Evolutionary conservation across 768 basidiomycete genomes (phyloP), one percentile per base, ranked within the genome.

Genomic region (Crepidotus variabilis): DNA sequence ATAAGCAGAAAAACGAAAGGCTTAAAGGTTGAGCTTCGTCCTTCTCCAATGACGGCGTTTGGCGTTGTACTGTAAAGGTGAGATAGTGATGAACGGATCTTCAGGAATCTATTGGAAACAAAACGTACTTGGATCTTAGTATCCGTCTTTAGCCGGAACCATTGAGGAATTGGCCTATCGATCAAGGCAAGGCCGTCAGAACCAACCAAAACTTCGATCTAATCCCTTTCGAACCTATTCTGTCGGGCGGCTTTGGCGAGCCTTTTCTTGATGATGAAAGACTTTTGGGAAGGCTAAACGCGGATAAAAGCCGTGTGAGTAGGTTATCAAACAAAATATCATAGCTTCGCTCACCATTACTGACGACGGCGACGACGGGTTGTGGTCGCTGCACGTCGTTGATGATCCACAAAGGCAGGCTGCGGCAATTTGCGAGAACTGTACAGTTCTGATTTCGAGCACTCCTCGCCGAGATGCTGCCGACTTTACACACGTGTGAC

Each of bases 21-120:
- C 14, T 80, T 86, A 96, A 75, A 97, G 88, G 83, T 95, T 95
- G 79, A 98, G 86, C 83, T 98, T 98, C 61, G 96, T 98, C 75
- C 96, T 89, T 72, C 96, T 85, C 96, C 96, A 99, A 83, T 99
- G 96, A 73, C 96, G 90, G 65, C 96, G 85, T 82, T 98, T 98
- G 63, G 90, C 88, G 75, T 94, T 94, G 72, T 94, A 93, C 88
- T 93, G 62, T 60, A 46, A 46, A 55, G 47, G 23, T 47, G 1
- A 47, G 24, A 24, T 21, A 32, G 47, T 20, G 32, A 45, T 35
- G 39, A 43, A 32, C 33, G 23, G 14, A 5, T 47, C 14, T 11
- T 43, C n/a, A 3, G 33, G 9, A 6, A 47, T 20, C 4, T 23
- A 23, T 14, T n/a, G 16, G 16, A 13, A 57, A 16, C 2, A 47